Base-by-base conservation (phyloP, 129 eudicot species). In the Calendula officinalis region DNA sequence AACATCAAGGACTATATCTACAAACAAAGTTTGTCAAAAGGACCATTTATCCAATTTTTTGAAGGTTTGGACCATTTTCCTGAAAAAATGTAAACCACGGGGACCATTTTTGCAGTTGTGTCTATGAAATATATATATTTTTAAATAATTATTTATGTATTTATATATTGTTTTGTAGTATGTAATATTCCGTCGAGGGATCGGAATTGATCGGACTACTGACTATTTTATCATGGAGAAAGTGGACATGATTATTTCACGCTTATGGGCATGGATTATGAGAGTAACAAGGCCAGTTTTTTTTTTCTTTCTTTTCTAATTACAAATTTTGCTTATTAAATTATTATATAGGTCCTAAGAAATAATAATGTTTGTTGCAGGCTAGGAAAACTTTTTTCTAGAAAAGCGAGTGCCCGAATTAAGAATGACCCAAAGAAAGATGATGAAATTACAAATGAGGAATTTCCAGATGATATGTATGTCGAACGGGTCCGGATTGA, bases 401-500 rank as follows among this genome's bases (percentile, higher is more conserved):
- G 66, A 74, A 90, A 81, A 58, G 47, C 90, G 40, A 74, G 60
- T 38, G 56, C 60, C 32, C 75, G 80, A 68, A 74, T 5, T 32
- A 86, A 70, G 62, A 77, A 54, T 44, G 69, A 73, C 45, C 68
- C 78, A 9, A 85, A 80, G 65, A 83, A 78, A 75, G 84, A 80
- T 47, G 91, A 85, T 60, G 96, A 74, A 64, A 47, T 67, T 63
- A 42, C 52, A 9, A 46, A 76, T 71, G 94, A 84, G 15, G 80
- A 60, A n/a, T 80, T 71, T 56, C 73, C 71, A 12, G 86, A 75
- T 66, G 96, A 80, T 39, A 54, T 89, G 4, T 82, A 68, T 64
- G 95, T 88, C 48, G 98, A 91, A 77, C 81, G 98, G 48, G 75
- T 91, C 67, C 88, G 96, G 64, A 81, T 91, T 45, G 83, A 91